A percentile compares a stretch with the other conserved stretches of the same genome.
Conservation (phyloP, 345 rosid species). For the Eucalyptus tenuipes region DNA sequence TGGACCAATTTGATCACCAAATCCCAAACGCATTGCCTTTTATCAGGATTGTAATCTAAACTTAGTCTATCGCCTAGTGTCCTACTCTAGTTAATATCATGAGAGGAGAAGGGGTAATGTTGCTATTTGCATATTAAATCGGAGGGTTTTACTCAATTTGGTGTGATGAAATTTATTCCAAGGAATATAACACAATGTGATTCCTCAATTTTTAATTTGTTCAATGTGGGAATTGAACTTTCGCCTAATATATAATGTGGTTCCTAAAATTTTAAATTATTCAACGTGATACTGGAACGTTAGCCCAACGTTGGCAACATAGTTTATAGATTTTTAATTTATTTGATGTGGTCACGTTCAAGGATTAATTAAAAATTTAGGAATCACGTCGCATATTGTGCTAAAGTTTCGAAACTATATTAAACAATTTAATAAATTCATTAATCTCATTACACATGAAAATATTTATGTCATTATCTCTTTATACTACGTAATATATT, state of each 20-base stretch:
- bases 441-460: accelerated
- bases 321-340: neutral
- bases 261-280: neutral
- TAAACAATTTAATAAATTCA: neutral
- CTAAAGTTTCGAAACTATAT: neutral
- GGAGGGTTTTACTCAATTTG: neutral
- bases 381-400: neutral
- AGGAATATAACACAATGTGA: neutral
- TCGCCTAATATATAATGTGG: accelerated
- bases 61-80: neutral
- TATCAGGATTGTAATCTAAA: neutral
- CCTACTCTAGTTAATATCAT: neutral
- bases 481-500: accelerated
- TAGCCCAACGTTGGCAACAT: accelerated
- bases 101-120: neutral
- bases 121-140: neutral
- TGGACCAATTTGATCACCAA: neutral
- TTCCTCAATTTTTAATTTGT: neutral
- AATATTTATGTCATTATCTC: neutral
- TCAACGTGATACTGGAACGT: neutral
- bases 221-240: accelerated
- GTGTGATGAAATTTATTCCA: neutral
- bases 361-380: neutral
- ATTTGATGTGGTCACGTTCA: neutral
- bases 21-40: neutral